phyloP scores from a whole-genome alignment of 2,329 filamentous ascomycete species.

The Pseudogymnoascus sp. region DNA sequence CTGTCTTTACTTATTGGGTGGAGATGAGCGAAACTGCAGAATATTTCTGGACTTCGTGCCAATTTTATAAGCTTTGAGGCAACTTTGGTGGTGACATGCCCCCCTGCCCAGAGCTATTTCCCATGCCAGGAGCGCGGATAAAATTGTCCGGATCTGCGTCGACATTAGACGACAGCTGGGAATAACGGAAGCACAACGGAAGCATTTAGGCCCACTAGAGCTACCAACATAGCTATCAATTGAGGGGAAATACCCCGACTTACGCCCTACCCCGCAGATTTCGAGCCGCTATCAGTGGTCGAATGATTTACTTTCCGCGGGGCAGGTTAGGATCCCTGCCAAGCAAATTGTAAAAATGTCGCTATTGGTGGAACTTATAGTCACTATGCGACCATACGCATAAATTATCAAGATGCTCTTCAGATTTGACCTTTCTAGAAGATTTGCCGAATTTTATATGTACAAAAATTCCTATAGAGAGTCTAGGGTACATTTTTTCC shows the following conservation, averaged over 20 bases:
- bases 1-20: neutral
- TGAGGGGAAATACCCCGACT: neutral
- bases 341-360: neutral
- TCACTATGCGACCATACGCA: neutral
- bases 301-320: neutral
- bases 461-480: neutral
- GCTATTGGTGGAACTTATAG: neutral
- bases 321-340: neutral
- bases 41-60: neutral
- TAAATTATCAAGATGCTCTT: slow-evolving; percentile 21
- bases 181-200: neutral
- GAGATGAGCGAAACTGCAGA: neutral
- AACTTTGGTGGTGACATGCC: neutral
- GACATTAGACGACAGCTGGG: neutral
- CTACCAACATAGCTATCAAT: neutral
- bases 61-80: neutral
- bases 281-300: neutral
- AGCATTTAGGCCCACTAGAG: neutral
- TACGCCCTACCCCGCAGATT: neutral
- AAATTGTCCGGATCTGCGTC: neutral
- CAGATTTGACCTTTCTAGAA: slow-evolving; percentile 7
- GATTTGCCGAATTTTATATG: neutral
- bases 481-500: neutral
- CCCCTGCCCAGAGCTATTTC: neutral
- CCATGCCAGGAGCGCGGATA: neutral